phyloP scores from a whole-genome alignment of 2,329 filamentous ascomycete genomes.

The Orbilia quercus region DNA sequence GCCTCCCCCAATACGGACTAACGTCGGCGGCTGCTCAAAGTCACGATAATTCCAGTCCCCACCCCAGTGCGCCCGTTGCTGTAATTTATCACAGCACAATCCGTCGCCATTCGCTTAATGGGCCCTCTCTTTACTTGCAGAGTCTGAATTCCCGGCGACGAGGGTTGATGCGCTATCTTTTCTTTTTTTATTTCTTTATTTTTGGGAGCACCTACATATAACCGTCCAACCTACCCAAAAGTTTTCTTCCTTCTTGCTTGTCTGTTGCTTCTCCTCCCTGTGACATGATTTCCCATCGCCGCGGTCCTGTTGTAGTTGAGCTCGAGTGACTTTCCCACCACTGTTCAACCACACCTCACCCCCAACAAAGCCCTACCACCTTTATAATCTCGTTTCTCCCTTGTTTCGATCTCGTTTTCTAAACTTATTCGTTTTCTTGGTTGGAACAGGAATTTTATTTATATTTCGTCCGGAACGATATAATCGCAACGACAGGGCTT shows the following conservation, averaged over 20 bases:
- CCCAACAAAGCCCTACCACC: slow-evolving; percentile 6
- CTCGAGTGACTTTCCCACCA: slow-evolving; percentile 25
- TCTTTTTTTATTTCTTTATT: slow-evolving; percentile 27
- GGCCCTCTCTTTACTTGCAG: slow-evolving; percentile 13
- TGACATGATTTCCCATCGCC: slow-evolving; percentile 47
- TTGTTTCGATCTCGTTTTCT: slow-evolving; percentile 41
- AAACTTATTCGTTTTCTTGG: slow-evolving; percentile 44
- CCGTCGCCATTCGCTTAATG: slow-evolving; percentile 35
- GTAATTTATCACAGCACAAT: slow-evolving; percentile 25
- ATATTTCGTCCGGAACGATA: slow-evolving; percentile 57
- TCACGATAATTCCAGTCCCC: slow-evolving; percentile 37
- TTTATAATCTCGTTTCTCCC: slow-evolving; percentile 34
- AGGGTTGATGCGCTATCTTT: slow-evolving; percentile 28
- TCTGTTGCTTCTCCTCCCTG: slow-evolving; percentile 43
- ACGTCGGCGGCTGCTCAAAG: slow-evolving; percentile 52
- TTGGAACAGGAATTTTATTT: slow-evolving; percentile 47
- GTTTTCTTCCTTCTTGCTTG: slow-evolving; percentile 12
- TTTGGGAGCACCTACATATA: slow-evolving; percentile 53
- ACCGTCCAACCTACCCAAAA: slow-evolving; percentile 49
- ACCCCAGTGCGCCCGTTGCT: slow-evolving; percentile 24
- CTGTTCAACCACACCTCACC: slow-evolving; percentile 42
- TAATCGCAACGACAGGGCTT: slow-evolving; percentile 21
- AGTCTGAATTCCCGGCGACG: slow-evolving; percentile 45
- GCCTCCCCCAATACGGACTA: slow-evolving; percentile 37
- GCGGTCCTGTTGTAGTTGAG: slow-evolving; percentile 42